Percentiles rank a stretch among this genome's conserved stretches.
Conservation (phyloP, 331 rosid species). For the Quercus phellos region DNA sequence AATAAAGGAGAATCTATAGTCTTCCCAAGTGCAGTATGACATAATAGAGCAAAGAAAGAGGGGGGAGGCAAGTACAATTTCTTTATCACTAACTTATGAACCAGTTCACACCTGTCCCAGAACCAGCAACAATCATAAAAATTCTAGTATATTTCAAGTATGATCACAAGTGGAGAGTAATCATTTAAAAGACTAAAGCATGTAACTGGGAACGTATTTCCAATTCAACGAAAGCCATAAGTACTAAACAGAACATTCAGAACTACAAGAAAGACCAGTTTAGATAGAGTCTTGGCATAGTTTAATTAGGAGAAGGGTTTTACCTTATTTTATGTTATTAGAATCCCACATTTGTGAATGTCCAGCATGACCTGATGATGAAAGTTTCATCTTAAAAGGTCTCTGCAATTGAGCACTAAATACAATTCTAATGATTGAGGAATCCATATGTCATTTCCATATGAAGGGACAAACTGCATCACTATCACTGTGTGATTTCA, state of each 20-base stretch:
- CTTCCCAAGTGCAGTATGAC: background rate
- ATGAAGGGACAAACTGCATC: background rate
- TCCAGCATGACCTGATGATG: constrained; percentile 1
- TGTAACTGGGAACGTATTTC: background rate
- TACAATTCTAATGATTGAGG: background rate
- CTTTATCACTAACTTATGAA: background rate
- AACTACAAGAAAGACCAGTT: background rate
- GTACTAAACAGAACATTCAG: background rate
- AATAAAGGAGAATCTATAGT: no score
- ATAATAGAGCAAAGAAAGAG: background rate
- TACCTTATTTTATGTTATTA: background rate
- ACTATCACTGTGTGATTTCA: background rate
- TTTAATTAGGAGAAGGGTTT: background rate
- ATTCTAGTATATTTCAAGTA: background rate
- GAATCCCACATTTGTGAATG: background rate
- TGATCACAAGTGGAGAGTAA: background rate
- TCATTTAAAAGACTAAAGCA: background rate
- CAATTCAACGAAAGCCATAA: background rate
- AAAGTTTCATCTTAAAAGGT: background rate
- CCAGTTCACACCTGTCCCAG: background rate
- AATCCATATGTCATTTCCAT: background rate
- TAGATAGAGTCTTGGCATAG: background rate
- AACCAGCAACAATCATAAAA: background rate
- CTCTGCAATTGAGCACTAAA: background rate
- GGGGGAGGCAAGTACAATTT: background rate